phyloP scores from a whole-genome alignment of 305 asterid genomes.

The Rubia peregrina region DNA sequence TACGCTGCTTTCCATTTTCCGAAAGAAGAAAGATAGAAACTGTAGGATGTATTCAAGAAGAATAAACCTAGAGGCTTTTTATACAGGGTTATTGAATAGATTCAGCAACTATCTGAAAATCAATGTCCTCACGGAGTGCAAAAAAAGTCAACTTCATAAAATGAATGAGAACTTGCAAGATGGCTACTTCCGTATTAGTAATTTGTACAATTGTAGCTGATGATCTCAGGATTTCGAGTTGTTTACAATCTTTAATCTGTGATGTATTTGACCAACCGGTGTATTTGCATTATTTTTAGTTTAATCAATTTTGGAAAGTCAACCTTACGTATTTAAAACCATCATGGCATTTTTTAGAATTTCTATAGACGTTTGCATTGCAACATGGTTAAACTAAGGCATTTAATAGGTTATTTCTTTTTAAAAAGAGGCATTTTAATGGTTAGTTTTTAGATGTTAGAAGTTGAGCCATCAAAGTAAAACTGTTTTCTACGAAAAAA shows the following conservation, averaged over 20 bases:
- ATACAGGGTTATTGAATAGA: neutral
- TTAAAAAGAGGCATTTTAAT: too few species aligned
- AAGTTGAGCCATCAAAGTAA: too few species aligned
- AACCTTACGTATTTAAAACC: neutral
- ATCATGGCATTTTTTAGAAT: too few species aligned
- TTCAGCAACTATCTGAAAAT: constrained; percentile 1
- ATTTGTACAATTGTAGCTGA: neutral
- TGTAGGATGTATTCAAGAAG: neutral
- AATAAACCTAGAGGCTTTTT: constrained; percentile 11
- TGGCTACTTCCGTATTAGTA: neutral
- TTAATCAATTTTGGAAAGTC: neutral
- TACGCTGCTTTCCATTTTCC: constrained; percentile 29
- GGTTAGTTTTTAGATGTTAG: too few species aligned
- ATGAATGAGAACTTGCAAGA: neutral
- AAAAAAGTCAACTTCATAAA: neutral
- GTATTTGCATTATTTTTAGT: neutral
- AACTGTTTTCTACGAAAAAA: too few species aligned
- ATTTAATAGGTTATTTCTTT: too few species aligned
- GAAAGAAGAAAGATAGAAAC: neutral
- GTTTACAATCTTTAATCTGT: too few species aligned
- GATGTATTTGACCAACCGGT: neutral
- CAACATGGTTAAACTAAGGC: too few species aligned
- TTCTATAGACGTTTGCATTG: too few species aligned
- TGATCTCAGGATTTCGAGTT: neutral
- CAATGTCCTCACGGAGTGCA: neutral